Conservation (phyloP, 1,284 basidiomycete species). For the Puccinia hordei region DNA sequence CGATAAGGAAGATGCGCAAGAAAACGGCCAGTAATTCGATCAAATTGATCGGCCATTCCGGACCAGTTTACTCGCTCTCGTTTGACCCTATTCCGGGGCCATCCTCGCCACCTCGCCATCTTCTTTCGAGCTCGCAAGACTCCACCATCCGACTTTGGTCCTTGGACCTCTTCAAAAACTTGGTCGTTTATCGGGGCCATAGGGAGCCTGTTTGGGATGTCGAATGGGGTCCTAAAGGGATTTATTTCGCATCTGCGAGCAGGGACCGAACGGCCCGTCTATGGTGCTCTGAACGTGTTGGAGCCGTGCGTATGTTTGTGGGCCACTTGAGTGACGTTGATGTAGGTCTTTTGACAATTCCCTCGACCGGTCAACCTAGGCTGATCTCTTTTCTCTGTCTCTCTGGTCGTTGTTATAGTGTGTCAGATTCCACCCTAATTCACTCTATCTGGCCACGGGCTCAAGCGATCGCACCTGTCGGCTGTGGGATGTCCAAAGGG, state of each 20-base stretch:
- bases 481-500: constrained; percentile 97
- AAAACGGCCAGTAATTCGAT: constrained; percentile 79
- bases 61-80: constrained; percentile 88
- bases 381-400: constrained; percentile 5
- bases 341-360: constrained; percentile 65
- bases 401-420: constrained; percentile 66
- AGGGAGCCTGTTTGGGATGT: constrained; percentile 98
- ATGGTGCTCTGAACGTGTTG: constrained; percentile 90
- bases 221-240: constrained; percentile 94
- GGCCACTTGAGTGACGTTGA: constrained; percentile 97
- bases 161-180: constrained; percentile 87
- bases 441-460: constrained; percentile 92
- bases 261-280: constrained; percentile 90
- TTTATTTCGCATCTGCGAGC: constrained; percentile 96
- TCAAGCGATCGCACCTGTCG: constrained; percentile 94
- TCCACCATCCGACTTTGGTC: constrained; percentile 91
- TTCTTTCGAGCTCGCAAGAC: constrained; percentile 92
- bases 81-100: constrained; percentile 91
- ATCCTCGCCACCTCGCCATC: constrained; percentile 77
- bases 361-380: neutral
- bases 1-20: constrained; percentile 70
- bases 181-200: constrained; percentile 93
- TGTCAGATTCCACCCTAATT: constrained; percentile 95
- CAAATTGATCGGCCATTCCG: constrained; percentile 94
- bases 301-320: constrained; percentile 86